Evolutionary conservation across 1,284 basidiomycete species (phyloP), one percentile per base, ranked within the genome.

Genomic region (Pseudozyma hubeiensis): DNA sequence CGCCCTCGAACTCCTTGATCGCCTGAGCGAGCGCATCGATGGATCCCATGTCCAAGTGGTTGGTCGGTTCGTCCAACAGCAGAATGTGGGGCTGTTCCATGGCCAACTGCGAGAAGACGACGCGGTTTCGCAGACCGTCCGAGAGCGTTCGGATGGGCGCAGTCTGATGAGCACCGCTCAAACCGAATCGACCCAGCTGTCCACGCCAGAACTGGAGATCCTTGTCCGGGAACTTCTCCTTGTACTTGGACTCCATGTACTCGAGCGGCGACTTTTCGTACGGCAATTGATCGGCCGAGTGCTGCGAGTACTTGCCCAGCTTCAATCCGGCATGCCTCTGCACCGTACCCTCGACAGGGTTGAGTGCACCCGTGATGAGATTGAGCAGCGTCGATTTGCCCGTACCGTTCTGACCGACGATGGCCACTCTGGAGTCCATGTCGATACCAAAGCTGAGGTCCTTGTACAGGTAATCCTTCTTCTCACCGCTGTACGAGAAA

Each of bases 301-400:
- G 97, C 87, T 99, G 97, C 40, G 92, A 94, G 89, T 98, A 99
- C 68, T 83, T 83, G 69, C 75, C 94, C n/a, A 99, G 90, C 87
- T 99, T 99, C 80, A 99, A 88, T 39, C 88, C 89, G 53, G 91
- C 88, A 86, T 99, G 96, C 79, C 93, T 93, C 53, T 91, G 92
- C 76, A 99, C 86, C 29, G 92, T 92, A 53, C 96, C 96, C 83
- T 93, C 89, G 65, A 86, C 87, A 2, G 97, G 94, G 78, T 92
- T 90, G 39, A 97, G 88, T 14, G 85, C 88, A 53, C 93, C 89
- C 9, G 92, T 98, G 86, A 99, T 94, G 64, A 99, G 90, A 87
- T 98, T 91, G 47, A 99, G 89, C 53, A 99, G 90, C 8, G 96
- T 99, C 37, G 96, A 98, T 86, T 99, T 99, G 70, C 96, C 96